These are phyloP conservation scores for Saprolegnia diclina DNA, from an alignment of 352 stramenopile species.

Conservation along the genomic window DNA sequence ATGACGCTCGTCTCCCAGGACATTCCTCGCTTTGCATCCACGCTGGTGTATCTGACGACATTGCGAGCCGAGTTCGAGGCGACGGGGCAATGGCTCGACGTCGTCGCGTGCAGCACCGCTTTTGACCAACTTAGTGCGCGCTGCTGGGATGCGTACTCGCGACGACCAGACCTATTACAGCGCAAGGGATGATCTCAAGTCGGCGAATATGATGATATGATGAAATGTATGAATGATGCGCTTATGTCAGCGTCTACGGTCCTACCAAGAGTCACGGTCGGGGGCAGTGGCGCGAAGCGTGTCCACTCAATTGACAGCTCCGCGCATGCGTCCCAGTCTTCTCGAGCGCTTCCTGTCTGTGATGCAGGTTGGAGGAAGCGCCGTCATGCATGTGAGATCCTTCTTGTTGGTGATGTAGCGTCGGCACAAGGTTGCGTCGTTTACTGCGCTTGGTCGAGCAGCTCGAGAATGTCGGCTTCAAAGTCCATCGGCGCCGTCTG, in stretches of 20 bases:
- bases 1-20: no score
- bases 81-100: no score
- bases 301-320: constrained; percentile 13
- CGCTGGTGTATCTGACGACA: no score
- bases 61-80: no score
- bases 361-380: neutral
- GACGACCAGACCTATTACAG: no score
- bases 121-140: no score
- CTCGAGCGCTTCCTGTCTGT: neutral
- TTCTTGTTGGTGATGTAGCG: neutral
- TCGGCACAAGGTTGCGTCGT: neutral
- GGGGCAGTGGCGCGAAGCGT: neutral
- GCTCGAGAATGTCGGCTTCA: constrained; percentile 65
- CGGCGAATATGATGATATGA: neutral
- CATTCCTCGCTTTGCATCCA: no score
- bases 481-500: constrained; percentile 66
- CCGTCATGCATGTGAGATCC: constrained; percentile 18
- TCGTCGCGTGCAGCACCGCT: no score
- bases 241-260: neutral
- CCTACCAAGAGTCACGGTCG: constrained; percentile 9
- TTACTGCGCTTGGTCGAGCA: constrained; percentile 48
- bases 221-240: neutral
- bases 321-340: constrained; percentile 1
- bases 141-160: no score
- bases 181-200: no score